Evolutionary conservation across 148 eudicot species (phyloP).

Genomic region (Chenopodium quinoa): DNA sequence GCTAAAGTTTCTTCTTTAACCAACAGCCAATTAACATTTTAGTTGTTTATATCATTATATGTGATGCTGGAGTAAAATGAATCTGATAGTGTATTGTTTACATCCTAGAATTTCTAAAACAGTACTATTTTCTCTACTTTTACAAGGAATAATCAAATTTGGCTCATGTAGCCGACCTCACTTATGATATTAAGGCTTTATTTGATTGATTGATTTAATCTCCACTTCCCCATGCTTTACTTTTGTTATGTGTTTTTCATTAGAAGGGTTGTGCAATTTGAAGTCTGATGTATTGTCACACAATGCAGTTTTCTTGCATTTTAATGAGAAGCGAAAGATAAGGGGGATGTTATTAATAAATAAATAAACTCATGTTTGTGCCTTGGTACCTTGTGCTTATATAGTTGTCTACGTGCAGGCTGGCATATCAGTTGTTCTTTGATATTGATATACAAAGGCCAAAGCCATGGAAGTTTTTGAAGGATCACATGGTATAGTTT

Average conservation of each 20-base stretch:
- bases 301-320: background rate
- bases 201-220: background rate
- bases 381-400: constrained; percentile 7
- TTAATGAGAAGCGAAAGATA: background rate
- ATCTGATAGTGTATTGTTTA: background rate
- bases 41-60: background rate
- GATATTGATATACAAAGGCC: background rate
- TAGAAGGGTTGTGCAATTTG: background rate
- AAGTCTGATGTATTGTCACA: background rate
- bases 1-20: background rate
- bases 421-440: constrained; percentile 33
- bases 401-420: constrained; percentile 29
- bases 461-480: background rate
- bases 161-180: no score
- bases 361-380: background rate
- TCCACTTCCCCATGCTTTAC: background rate
- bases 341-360: background rate
- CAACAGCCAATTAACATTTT: background rate
- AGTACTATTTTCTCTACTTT: background rate
- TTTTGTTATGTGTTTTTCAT: background rate
- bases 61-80: background rate
- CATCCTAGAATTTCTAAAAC: background rate
- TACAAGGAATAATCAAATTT: no score
- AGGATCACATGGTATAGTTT: constrained; percentile 12
- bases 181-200: no score